Percentiles rank a stretch among this genome's conserved stretches.
Conservation (phyloP, 257 asterid species). For the Nicotiana noctiflora region DNA sequence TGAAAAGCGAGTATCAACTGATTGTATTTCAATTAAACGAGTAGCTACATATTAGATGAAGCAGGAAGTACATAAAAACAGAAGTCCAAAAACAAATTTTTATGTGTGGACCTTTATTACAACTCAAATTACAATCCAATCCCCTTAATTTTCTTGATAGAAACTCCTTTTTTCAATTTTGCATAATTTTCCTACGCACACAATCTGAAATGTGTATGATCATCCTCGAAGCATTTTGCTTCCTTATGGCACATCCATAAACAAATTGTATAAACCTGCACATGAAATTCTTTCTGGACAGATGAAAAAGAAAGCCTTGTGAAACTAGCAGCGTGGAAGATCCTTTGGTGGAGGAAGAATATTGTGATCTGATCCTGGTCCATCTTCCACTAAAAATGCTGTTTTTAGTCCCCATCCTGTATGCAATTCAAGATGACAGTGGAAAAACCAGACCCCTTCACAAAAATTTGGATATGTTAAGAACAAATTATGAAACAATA, state of each 20-base stretch:
- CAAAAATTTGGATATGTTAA: not conserved
- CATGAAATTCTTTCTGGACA: not conserved
- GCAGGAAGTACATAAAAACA: not conserved
- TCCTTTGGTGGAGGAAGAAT: conserved; percentile 51
- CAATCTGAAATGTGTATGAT: not conserved
- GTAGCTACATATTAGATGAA: not conserved
- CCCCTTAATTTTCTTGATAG: not conserved
- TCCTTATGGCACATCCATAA: not conserved
- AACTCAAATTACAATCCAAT: not conserved
- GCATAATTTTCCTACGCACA: not conserved
- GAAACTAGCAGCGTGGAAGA: conserved; percentile 40
- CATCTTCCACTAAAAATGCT: conserved; percentile 51
- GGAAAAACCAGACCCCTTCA: conserved; percentile 51
- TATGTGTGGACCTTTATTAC: not conserved
- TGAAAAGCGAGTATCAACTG: not conserved
- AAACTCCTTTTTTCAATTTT: not conserved
- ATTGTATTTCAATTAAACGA: not conserved
- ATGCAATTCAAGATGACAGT: conserved; percentile 57
- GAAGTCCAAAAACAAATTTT: not conserved
- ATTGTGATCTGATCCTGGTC: conserved; percentile 38
- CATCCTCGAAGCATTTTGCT: not conserved
- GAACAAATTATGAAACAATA: not conserved
- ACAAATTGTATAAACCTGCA: not conserved
- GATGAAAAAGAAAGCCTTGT: not conserved
- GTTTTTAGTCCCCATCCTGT: conserved; percentile 63